These are phyloP conservation scores for Colletotrichum agaves DNA, from an alignment of 2,329 filamentous ascomycete genomes.

Conservation along the genomic window DNA sequence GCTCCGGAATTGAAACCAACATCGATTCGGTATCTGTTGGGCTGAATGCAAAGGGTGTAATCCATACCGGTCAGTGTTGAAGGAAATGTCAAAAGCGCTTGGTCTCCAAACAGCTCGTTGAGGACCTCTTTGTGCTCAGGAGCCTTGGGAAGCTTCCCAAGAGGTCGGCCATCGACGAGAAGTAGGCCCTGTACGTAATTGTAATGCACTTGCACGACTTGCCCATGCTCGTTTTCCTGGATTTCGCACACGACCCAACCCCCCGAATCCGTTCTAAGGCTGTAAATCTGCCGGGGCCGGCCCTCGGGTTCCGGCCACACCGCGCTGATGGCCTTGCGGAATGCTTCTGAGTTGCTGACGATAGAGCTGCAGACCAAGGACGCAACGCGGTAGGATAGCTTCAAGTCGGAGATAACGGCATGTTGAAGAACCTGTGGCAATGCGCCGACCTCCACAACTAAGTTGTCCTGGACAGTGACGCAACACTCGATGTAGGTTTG, in stretches of 20 bases:
- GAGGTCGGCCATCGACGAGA: conserved; percentile 49
- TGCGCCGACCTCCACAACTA: conserved; percentile 48
- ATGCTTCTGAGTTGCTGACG: conserved; percentile 41
- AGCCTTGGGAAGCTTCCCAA: conserved; percentile 61
- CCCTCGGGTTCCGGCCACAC: conserved; percentile 54
- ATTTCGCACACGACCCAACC: conserved; percentile 38
- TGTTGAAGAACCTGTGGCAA: conserved; percentile 49
- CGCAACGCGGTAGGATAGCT: conserved; percentile 53
- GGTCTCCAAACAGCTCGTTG: conserved; percentile 63
- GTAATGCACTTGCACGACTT: conserved; percentile 46
- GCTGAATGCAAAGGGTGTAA: conserved; percentile 50
- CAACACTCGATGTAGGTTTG: conserved; percentile 42
- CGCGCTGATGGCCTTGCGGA: conserved; percentile 46
- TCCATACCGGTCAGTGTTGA: conserved; percentile 65
- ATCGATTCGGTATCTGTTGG: conserved; percentile 59
- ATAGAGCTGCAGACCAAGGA: conserved; percentile 50
- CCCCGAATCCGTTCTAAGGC: conserved; percentile 46
- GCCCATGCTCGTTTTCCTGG: conserved; percentile 31
- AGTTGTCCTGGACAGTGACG: conserved; percentile 57
- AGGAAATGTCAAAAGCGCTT: conserved; percentile 61
- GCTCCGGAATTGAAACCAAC: conserved; percentile 57
- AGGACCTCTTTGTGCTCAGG: conserved; percentile 57
- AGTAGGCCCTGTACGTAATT: conserved; percentile 48
- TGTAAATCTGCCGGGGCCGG: conserved; percentile 13
- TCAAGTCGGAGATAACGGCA: conserved; percentile 58